Percentiles rank a stretch among this genome's conserved stretches.
phyloP scores from a whole-genome alignment of 768 basidiomycete species.

The Suillus weaverae region DNA sequence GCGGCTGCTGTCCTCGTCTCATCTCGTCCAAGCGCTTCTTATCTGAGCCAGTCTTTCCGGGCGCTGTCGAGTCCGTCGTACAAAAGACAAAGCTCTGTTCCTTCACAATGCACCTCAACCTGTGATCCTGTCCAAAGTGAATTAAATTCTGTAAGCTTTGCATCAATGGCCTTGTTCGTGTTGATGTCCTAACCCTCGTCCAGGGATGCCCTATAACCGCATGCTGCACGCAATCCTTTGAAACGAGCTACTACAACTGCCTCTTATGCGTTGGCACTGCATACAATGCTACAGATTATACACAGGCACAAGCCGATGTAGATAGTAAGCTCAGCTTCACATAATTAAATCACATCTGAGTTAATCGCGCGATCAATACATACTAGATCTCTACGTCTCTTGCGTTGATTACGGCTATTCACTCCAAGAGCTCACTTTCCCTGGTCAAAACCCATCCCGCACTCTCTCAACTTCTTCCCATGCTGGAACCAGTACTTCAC shows the following conservation, averaged over 20 bases:
- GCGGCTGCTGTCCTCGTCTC: conserved; percentile 7
- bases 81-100: conserved; percentile 21
- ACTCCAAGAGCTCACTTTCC: conserved; percentile 23
- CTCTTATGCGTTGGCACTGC: conserved; percentile 38
- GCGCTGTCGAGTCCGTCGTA: conserved; percentile 7
- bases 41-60: conserved; percentile 8
- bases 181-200: conserved; percentile 8
- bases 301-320: conserved; percentile 29
- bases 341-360: neutral
- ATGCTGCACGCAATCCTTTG: conserved; percentile 44
- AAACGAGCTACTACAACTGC: conserved; percentile 42
- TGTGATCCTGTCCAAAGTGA: conserved; percentile 27
- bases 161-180: neutral
- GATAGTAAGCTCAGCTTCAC: conserved; percentile 32
- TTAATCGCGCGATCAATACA: neutral
- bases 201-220: conserved; percentile 30
- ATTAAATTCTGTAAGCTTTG: conserved; percentile 20
- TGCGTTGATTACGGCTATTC: conserved; percentile 28
- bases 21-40: conserved; percentile 7
- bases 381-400: conserved; percentile 24
- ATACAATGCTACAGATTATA: conserved; percentile 27
- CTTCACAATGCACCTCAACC: conserved; percentile 24
- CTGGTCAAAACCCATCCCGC: conserved; percentile 24
- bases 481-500: neutral
- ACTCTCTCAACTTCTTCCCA: conserved; percentile 4